Evolutionary conservation across 352 stramenopile species (phyloP).

Genomic region (Pythium plurisporium): DNA sequence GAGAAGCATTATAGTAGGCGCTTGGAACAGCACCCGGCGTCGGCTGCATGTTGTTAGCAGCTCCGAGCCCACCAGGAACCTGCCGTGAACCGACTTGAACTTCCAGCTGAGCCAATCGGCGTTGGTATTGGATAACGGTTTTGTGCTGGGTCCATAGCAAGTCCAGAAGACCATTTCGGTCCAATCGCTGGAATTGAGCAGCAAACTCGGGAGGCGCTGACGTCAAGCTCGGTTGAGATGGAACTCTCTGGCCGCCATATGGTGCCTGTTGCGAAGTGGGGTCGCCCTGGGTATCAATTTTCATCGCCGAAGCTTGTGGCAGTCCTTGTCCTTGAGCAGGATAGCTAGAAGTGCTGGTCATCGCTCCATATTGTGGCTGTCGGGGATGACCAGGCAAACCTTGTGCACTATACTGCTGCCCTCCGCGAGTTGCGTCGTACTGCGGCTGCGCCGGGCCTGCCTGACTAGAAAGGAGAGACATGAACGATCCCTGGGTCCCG

Average conservation of each 20-base stretch:
- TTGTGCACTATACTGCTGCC: slow-evolving; percentile 8
- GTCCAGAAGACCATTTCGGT: slow-evolving; percentile 62
- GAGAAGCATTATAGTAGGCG: slow-evolving; percentile 38
- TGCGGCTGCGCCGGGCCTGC: slow-evolving; percentile 10
- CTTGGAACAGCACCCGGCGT: slow-evolving; percentile 3
- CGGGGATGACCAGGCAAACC: slow-evolving; percentile 5
- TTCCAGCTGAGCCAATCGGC: slow-evolving; percentile 45
- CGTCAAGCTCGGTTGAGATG: slow-evolving; percentile 2
- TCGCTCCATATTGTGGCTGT: slow-evolving; percentile 7
- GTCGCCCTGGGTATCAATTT: slow-evolving; percentile 12
- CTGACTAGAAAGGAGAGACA: slow-evolving; percentile 24
- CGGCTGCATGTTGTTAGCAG: slow-evolving; percentile 3
- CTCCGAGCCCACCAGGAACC: not conserved
- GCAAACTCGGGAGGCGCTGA: slow-evolving; percentile 58
- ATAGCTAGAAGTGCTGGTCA: slow-evolving; percentile 5
- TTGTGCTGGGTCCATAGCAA: slow-evolving; percentile 69
- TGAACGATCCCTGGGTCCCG: slow-evolving; percentile 20
- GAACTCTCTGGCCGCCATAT: slow-evolving; percentile 6
- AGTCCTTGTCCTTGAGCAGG: slow-evolving; percentile 9
- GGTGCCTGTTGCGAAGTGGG: slow-evolving; percentile 23
- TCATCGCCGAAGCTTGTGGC: slow-evolving; percentile 19
- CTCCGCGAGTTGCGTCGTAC: slow-evolving; percentile 5
- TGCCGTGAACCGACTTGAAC: slow-evolving; percentile 31
- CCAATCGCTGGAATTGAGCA: slow-evolving; percentile 61
- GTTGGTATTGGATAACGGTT: slow-evolving; percentile 60